Evolutionary conservation across 345 rosid species (phyloP).

Genomic region (Pistacia vera): DNA sequence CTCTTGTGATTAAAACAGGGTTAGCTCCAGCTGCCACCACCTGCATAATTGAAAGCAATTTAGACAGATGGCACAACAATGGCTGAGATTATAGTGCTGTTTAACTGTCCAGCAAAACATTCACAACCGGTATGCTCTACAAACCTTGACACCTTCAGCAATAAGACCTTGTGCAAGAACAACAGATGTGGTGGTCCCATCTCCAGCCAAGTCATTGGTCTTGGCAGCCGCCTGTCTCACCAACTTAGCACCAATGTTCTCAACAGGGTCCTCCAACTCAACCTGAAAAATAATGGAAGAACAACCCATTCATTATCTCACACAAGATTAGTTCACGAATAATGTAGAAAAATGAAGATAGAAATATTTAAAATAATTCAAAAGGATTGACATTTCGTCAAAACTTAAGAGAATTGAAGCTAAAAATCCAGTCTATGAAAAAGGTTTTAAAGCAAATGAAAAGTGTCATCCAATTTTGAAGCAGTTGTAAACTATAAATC

Average conservation of each 20-base stretch:
- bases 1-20: constrained; percentile 92
- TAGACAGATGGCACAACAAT: background rate
- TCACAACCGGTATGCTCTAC: constrained; percentile 11
- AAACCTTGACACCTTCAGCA: constrained; percentile 95
- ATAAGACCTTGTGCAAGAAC: constrained; percentile 98
- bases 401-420: background rate
- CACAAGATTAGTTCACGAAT: background rate
- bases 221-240: constrained; percentile 99
- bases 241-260: constrained; percentile 95
- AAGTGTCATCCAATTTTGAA: background rate
- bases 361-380: background rate
- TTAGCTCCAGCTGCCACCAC: constrained; percentile 99
- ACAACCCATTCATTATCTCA: background rate
- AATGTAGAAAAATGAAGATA: background rate
- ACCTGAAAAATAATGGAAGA: constrained; percentile 47
- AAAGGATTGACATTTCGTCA: background rate
- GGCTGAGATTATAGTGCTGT: background rate
- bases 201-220: constrained; percentile 99
- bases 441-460: background rate
- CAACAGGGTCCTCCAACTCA: constrained; percentile 97
- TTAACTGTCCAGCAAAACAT: background rate
- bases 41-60: constrained; percentile 34
- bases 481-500: background rate
- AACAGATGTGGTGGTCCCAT: constrained; percentile 97
- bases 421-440: background rate